Base-by-base conservation (phyloP, 495 filamentous ascomycete species). In the Staphylotrichum longicolle region DNA sequence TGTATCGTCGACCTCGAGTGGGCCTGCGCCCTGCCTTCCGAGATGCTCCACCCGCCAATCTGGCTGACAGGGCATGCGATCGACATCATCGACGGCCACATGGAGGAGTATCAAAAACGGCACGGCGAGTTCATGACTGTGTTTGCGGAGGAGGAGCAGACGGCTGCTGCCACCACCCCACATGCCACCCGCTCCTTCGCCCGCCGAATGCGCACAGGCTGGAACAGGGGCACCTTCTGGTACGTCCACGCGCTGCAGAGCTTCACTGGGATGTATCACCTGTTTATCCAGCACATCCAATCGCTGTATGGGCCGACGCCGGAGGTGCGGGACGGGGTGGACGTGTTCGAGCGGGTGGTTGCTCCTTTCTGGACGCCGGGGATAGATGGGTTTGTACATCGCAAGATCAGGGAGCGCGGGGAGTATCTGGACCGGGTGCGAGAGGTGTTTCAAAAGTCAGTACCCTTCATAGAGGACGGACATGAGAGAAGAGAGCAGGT, bases 1-100 rank as follows among this genome's bases (percentile, higher is more conserved):
- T 12, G 30, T 30, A 14, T 47, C 0, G 20, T 48, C 54, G 54
- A 57, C 14, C 54, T 57, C 14, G 42, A 48, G 44, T 48, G 54
- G 54, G 27, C 11, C 3, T 57, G 54, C 32, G 30, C 39, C 41
- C 42, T 42, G 6, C 54, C 42, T 1, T 12, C 11, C 12, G 32
- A 57, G 27, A 54, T 54, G 52, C 11, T 37, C 32, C n/a, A 51
- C 32, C 49, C 49, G 7, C 49, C 49, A 33, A 37, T 4, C 14
- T 41, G 53, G 53, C 40, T 55, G 32, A 34, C 47, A 6, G 47
- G 27, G 30, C 27, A 11, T 20, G 47, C 27, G 9, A n/a, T 34
- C 11, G 47, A 50, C 32, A 10, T 32, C 27, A 14, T 9, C 27
- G 47, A 8, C 6, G 47, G 33, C 27, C 5, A 50, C 14, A 4